Evolutionary conservation across 192 early-diverging fungal species (phyloP), one percentile per base, ranked within the genome.

Genomic region (Gryganskiella cystojenkinii): DNA sequence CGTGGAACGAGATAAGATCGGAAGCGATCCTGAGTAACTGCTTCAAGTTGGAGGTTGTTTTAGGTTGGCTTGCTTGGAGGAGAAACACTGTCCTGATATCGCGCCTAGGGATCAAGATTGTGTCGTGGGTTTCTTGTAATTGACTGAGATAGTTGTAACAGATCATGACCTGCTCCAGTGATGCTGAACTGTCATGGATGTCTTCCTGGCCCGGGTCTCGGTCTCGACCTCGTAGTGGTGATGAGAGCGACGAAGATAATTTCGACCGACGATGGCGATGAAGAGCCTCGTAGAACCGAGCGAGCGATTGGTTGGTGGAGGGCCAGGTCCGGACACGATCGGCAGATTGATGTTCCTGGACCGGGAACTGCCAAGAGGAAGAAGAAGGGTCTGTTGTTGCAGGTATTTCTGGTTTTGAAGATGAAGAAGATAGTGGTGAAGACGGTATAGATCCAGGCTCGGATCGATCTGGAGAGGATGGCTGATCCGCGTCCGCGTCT

Each of bases 1-100:
- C 65, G 22, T 78, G 57, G 40, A 78, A 43, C 74, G 66, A 78
- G n/a, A 78, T 69, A 47, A 78, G 20, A 44, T 78, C 74, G 22
- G 27, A 27, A 6, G 74, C 56, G 15, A 78, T 68, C 50, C 46
- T 42, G 6, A 78, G 50, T 28, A 78, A 27, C 22, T 64, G 61
- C 31, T 69, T 55, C 42, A 78, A 22, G 28, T 78, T 78, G 31
- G 40, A 11, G 3, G n/a, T 10, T 1, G 60, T 78, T 55, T 78
- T 78, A 60, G 54, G 61, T 24, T 64, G 37, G 0, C 61, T 43
- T 4, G 51, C 66, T n/a, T 69, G 74, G 1, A 78, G 33, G 17
- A 78, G 25, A 24, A 69, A 78, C 33, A 78, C 40, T 2, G 49
- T 52, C 33, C 74, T 42, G 20, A 56, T 60, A 25, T 78, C 66